Percentiles rank a stretch among this genome's conserved stretches.
Conservation (phyloP, 345 rosid genomes). For the Populus tremula region DNA sequence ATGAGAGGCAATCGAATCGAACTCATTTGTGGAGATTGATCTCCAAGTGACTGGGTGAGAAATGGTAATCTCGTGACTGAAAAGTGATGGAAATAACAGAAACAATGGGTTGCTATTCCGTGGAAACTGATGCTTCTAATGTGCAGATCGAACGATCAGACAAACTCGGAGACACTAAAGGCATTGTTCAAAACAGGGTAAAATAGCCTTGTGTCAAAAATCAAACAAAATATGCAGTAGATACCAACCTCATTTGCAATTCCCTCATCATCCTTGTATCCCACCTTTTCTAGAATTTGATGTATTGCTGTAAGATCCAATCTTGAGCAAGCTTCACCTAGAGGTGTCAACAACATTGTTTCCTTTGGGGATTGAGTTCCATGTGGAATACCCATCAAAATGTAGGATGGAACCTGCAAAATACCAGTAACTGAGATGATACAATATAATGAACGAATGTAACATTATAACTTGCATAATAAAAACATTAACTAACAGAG, state of each 20-base stretch:
- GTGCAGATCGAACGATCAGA: background rate
- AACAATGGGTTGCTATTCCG: background rate
- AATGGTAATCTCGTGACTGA: background rate
- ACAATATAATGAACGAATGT: background rate
- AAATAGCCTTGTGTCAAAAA: background rate
- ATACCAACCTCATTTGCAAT: slow-evolving; percentile 73
- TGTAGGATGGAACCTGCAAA: slow-evolving; percentile 65
- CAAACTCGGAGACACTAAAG: background rate
- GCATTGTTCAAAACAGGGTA: background rate
- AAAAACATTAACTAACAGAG: background rate
- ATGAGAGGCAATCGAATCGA: background rate
- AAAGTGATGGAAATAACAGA: background rate
- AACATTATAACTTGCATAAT: background rate
- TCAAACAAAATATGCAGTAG: background rate
- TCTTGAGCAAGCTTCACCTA: slow-evolving; percentile 82
- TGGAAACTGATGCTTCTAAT: background rate
- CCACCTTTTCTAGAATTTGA: slow-evolving; percentile 66
- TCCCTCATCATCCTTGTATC: slow-evolving; percentile 83
- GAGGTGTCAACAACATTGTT: slow-evolving; percentile 50
- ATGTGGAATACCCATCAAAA: slow-evolving; percentile 66
- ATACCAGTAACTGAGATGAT: background rate
- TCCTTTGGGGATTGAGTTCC: slow-evolving; percentile 52
- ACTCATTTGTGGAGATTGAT: background rate
- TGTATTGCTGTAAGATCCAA: slow-evolving; percentile 79
- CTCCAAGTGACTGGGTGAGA: background rate